Evolutionary conservation across 2,329 filamentous ascomycete genomes (phyloP).

Genomic region (Fusarium sp.): DNA sequence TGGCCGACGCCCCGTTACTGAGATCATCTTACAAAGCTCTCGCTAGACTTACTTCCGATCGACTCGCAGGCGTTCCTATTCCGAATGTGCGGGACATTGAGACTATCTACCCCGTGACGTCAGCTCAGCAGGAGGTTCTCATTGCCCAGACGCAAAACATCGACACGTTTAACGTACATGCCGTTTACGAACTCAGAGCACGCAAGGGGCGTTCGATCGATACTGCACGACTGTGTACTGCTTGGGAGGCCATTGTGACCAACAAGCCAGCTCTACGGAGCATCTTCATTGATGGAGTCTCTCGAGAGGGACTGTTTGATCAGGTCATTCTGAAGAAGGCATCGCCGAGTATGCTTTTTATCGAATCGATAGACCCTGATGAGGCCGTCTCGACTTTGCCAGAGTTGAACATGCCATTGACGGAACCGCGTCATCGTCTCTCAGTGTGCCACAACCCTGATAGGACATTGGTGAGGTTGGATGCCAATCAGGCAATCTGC

Average conservation of each 20-base stretch:
- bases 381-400: slow-evolving; percentile 57
- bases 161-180: slow-evolving; percentile 58
- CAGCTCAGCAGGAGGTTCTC: slow-evolving; percentile 62
- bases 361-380: slow-evolving; percentile 57
- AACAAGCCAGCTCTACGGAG: slow-evolving; percentile 61
- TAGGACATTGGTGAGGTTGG: slow-evolving; percentile 61
- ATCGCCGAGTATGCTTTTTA: slow-evolving; percentile 65
- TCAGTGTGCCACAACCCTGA: slow-evolving; percentile 60
- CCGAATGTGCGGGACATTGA: slow-evolving; percentile 59
- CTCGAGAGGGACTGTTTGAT: slow-evolving; percentile 62
- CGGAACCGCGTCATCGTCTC: slow-evolving; percentile 61
- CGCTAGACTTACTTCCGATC: slow-evolving; percentile 56
- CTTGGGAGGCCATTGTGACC: slow-evolving; percentile 63
- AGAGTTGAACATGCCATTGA: slow-evolving; percentile 50
- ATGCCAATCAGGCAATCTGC: slow-evolving; percentile 64
- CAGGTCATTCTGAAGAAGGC: slow-evolving; percentile 60
- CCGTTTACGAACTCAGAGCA: slow-evolving; percentile 61
- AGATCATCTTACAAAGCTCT: slow-evolving; percentile 61
- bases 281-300: slow-evolving; percentile 64
- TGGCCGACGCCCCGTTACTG: slow-evolving; percentile 62
- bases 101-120: slow-evolving; percentile 61
- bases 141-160: slow-evolving; percentile 57
- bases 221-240: slow-evolving; percentile 58
- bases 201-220: slow-evolving; percentile 54
- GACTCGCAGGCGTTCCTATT: slow-evolving; percentile 55